A percentile compares a stretch with the other conserved stretches of the same genome.
phyloP scores from a whole-genome alignment of 257 asterid species.

The Solanum lycopersicoides region DNA sequence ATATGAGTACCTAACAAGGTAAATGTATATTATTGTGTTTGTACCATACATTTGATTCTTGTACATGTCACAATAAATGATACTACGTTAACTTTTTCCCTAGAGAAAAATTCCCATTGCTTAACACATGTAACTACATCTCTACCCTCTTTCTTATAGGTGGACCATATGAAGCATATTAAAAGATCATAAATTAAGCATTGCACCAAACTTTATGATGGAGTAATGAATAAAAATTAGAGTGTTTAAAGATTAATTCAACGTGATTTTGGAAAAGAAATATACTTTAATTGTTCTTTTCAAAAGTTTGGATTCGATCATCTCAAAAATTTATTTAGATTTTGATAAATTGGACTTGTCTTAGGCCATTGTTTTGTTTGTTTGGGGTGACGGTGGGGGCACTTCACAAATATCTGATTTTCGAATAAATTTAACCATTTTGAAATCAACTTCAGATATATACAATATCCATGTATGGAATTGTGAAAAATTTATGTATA shows the following conservation, averaged over 20 bases:
- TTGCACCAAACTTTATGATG: background rate
- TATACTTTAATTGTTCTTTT: background rate
- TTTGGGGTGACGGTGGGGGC: background rate
- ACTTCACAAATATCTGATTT: background rate
- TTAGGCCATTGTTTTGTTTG: background rate
- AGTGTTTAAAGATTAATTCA: background rate
- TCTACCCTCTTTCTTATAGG: background rate
- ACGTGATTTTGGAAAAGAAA: background rate
- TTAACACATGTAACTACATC: background rate
- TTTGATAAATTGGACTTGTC: background rate
- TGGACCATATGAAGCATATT: background rate
- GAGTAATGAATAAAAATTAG: background rate
- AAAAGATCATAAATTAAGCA: background rate
- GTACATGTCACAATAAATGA: background rate
- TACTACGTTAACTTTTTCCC: background rate
- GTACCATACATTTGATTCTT: background rate
- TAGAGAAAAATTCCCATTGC: background rate
- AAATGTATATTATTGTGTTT: background rate
- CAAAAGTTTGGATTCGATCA: background rate
- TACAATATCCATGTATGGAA: background rate
- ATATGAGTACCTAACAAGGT: background rate
- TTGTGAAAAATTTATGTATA: background rate
- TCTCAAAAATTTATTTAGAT: background rate
- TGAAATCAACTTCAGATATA: background rate
- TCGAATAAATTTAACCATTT: background rate